Conservation (phyloP, 345 rosid genomes). For the Citropsis articulata region DNA sequence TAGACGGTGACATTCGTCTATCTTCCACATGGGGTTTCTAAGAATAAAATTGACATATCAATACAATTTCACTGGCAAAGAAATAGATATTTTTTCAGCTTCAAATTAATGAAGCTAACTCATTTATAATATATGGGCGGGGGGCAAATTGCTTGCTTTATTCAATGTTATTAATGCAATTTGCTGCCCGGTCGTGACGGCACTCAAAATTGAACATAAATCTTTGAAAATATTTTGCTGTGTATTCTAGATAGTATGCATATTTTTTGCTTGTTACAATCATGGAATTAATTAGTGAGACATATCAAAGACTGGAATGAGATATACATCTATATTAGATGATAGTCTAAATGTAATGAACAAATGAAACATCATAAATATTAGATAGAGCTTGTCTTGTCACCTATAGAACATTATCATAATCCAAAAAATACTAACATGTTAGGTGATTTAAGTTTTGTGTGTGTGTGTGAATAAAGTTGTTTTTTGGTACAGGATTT, state of each 20-base stretch:
- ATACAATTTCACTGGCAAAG: neutral
- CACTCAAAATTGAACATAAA: neutral
- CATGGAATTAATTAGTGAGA: neutral
- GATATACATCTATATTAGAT: neutral
- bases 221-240: neutral
- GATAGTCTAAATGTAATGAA: neutral
- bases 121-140: too few relatives aligned
- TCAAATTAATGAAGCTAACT: neutral
- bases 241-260: neutral
- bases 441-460: too few relatives aligned
- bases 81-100: neutral
- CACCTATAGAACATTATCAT: too few relatives aligned
- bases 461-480: too few relatives aligned
- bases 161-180: too few relatives aligned
- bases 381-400: too few relatives aligned
- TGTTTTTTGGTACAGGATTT: accelerated
- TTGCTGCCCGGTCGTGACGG: neutral
- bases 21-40: neutral
- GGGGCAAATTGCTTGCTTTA: too few relatives aligned
- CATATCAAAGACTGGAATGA: neutral
- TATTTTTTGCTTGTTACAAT: neutral
- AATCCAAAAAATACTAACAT: too few relatives aligned
- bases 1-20: neutral
- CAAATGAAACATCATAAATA: neutral
- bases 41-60: neutral